These are phyloP conservation scores for Glebionis coronaria DNA, from an alignment of 129 eudicot genomes.

Conservation along the genomic window DNA sequence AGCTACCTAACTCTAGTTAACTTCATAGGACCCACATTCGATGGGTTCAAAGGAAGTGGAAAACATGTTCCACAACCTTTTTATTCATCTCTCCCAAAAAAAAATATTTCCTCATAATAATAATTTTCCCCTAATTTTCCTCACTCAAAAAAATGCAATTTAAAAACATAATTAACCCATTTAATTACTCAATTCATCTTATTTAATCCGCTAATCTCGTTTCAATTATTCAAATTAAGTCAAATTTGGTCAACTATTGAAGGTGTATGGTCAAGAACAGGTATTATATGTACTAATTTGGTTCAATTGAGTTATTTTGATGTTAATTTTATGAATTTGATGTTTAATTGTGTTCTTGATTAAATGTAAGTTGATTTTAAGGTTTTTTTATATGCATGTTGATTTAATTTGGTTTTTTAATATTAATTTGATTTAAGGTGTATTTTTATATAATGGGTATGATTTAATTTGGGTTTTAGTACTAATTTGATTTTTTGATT, in stretches of 20 bases:
- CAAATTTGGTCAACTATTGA: background rate
- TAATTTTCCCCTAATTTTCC: background rate
- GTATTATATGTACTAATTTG: background rate
- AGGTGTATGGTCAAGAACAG: background rate
- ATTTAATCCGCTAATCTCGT: too few species aligned
- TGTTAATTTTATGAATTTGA: background rate
- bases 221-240: background rate
- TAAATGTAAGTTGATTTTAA: background rate
- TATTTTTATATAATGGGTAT: too few species aligned
- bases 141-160: background rate
- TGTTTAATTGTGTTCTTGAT: background rate
- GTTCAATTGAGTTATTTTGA: background rate
- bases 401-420: too few species aligned
- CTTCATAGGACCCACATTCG: background rate
- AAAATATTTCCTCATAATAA: too few species aligned
- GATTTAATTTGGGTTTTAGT: too few species aligned
- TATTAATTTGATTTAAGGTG: too few species aligned
- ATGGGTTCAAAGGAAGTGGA: background rate
- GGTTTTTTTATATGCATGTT: background rate
- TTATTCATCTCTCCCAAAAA: background rate
- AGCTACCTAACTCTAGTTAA: background rate
- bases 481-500: too few species aligned
- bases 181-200: background rate
- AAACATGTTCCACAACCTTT: background rate
- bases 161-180: background rate